These are phyloP conservation scores for Amanita inopinata DNA, from an alignment of 768 basidiomycete genomes.

Conservation along the genomic window DNA sequence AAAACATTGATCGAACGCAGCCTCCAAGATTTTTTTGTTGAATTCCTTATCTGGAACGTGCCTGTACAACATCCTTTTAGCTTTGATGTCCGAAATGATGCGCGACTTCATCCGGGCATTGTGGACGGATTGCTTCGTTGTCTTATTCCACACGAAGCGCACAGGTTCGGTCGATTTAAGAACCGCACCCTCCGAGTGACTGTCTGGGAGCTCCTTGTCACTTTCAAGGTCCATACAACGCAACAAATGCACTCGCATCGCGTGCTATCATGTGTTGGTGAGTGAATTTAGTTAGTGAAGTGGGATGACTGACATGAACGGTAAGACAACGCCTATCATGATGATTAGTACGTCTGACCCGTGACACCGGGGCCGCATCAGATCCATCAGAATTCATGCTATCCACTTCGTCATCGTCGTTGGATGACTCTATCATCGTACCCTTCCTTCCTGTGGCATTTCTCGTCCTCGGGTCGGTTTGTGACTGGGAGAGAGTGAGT, in stretches of 20 bases:
- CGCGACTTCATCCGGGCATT: conserved; percentile 64
- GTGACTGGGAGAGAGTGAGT: conserved; percentile 11
- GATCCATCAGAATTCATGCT: conserved; percentile 23
- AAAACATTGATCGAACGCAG: conserved; percentile 62
- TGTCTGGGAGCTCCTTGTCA: conserved; percentile 53
- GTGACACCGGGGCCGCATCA: conserved; percentile 10
- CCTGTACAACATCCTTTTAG: conserved; percentile 46
- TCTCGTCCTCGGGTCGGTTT: conserved; percentile 1
- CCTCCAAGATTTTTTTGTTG: conserved; percentile 46
- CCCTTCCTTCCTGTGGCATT: conserved; percentile 19
- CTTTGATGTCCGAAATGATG: conserved; percentile 49
- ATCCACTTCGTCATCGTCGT: conserved; percentile 26
- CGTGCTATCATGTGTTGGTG: conserved; percentile 35
- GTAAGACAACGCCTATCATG: conserved; percentile 60
- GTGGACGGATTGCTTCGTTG: conserved; percentile 63
- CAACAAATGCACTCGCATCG: conserved; percentile 59
- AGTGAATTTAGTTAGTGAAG: conserved; percentile 1
- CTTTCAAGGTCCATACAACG: conserved; percentile 45
- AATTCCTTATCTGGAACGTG: conserved; percentile 62
- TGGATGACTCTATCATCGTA: conserved; percentile 23
- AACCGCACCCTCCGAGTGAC: conserved; percentile 43
- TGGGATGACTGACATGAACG: conserved; percentile 41
- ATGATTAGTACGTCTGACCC: conserved; percentile 40
- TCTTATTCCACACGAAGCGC: conserved; percentile 76
- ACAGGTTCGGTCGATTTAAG: conserved; percentile 42